Percentiles rank a stretch among this genome's conserved stretches.
Conservation (phyloP, 805 yeast species). For the Schizosaccharomyces octosporus region DNA sequence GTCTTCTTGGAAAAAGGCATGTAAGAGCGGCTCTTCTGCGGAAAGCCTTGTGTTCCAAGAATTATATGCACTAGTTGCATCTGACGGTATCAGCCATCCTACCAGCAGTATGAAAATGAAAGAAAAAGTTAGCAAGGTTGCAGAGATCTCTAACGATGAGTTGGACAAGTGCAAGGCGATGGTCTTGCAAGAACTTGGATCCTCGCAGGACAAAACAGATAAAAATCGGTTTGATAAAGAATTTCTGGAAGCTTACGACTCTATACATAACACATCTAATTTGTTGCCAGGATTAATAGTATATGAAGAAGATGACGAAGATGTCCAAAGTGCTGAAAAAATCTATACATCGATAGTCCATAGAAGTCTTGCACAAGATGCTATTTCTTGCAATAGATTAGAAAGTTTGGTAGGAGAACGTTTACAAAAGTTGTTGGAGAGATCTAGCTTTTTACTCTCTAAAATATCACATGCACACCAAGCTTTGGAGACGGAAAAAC, state of each 20-base stretch:
- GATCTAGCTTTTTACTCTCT: not conserved
- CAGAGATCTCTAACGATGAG: not conserved
- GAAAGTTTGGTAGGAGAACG: not conserved
- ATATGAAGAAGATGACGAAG: slow-evolving; percentile 1
- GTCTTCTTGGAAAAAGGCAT: slow-evolving; percentile 1
- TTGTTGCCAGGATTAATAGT: not conserved
- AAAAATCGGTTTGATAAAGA: not conserved
- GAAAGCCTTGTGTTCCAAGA: not conserved
- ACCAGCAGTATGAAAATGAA: not conserved
- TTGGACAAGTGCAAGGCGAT: not conserved
- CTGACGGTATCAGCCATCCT: not conserved
- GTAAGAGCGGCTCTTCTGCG: not conserved
- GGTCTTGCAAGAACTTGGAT: not conserved
- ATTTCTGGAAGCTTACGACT: not conserved
- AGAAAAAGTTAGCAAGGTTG: not conserved
- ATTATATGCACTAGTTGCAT: not conserved
- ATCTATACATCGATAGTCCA: not conserved
- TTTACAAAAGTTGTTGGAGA: not conserved
- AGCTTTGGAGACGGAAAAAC: not conserved
- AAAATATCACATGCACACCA: not conserved
- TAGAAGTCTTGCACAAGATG: not conserved
- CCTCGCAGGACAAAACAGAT: not conserved
- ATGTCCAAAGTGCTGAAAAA: not conserved
- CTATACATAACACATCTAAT: not conserved
- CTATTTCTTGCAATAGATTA: not conserved